Evolutionary conservation across 78 protist species (phyloP).

Genomic region (Dictyostelium brefeldianum): DNA sequence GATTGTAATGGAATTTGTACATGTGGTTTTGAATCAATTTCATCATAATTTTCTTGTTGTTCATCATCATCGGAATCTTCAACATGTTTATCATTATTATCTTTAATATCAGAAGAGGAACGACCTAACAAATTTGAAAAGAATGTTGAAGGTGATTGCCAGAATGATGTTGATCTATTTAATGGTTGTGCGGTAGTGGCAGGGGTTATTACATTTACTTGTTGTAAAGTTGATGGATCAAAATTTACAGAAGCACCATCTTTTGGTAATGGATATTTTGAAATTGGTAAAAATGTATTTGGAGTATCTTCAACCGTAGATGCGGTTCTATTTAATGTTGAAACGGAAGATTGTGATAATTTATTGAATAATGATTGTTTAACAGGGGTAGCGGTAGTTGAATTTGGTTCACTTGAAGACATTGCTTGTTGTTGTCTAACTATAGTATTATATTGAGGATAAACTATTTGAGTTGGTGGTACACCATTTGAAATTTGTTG

Average conservation of each 20-base stretch:
- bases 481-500: slow-evolving; percentile 23
- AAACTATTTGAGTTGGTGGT: slow-evolving; percentile 32
- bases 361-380: background rate
- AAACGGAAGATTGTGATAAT: background rate
- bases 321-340: too few species aligned
- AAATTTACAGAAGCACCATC: background rate
- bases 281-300: slow-evolving; percentile 3
- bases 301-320: slow-evolving; percentile 2
- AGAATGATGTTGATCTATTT: slow-evolving; percentile 36
- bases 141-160: slow-evolving; percentile 63
- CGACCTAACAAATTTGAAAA: slow-evolving; percentile 24
- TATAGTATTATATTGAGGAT: background rate
- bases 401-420: background rate
- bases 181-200: background rate
- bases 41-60: background rate
- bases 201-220: background rate
- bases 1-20: background rate
- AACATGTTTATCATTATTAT: background rate
- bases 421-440: slow-evolving; percentile 12
- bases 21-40: slow-evolving; percentile 12
- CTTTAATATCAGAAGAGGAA: background rate
- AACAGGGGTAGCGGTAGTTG: background rate
- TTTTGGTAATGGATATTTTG: slow-evolving; percentile 59
- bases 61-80: background rate
- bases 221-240: slow-evolving; percentile 1